Evolutionary conservation across 805 yeast genomes (phyloP), one percentile per base, ranked within the genome.

Genomic region (Candida verbasci): DNA sequence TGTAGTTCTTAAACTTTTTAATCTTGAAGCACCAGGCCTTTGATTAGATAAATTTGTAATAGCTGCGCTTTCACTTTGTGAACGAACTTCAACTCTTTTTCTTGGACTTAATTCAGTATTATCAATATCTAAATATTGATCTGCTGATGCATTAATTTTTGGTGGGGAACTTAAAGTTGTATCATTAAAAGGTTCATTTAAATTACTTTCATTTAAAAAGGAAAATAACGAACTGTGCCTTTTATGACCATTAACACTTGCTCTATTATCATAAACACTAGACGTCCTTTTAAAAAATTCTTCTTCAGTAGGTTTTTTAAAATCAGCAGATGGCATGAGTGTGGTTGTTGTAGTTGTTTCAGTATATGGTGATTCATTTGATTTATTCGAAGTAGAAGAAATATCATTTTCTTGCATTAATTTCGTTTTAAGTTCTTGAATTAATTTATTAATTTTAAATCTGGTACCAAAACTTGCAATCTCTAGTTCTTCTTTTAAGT

Each of bases 401-500:
- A 70, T 68, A 62, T 40, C 57, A 56, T 33, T 58, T 47, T 21
- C 44, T 4, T 20, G 22, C 9, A 6, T 6, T 6, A 20, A 9
- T 20, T 20, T 6, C 6, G 22, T 20, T 41, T 69, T 70, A 48
- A 83, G 63, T 24, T 78, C 74, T 55, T 86, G 95, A 49, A 93
- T 91, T 55, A 86, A 95, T 53, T 87, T 88, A 59, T 78, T 81
- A 31, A 93, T 77, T 56, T 89, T 96, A 60, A 88, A 93, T 45
- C 99, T 74, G 0, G 96, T 89, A 18, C 99, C 99, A 64, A 93
- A 93, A 3, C 95, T 85, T 33, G 78, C 72, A 35, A 93, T 91
- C 39, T 89, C 98, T 40, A 93, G 67, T 58, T 93, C 99, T 58
- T 93, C 99, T 56, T 91, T 93, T 50, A 93, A 70, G 50, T 85